Percentiles rank a stretch among this genome's conserved stretches.
These are phyloP conservation scores for Durotheca rogersii DNA, from an alignment of 495 filamentous ascomycete genomes.

Conservation along the genomic window DNA sequence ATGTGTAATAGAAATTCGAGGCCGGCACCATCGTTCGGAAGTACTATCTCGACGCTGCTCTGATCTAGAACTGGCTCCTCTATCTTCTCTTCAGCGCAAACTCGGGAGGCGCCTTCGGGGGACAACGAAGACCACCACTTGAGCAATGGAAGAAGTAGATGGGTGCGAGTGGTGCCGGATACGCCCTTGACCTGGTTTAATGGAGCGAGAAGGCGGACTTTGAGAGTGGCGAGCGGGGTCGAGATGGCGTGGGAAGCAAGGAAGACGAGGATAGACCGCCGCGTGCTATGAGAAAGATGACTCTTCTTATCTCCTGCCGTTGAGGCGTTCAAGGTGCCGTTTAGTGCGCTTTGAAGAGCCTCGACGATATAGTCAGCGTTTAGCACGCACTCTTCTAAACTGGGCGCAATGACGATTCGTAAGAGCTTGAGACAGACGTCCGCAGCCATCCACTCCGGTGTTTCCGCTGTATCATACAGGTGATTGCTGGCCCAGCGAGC, in stretches of 20 bases:
- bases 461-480: conserved; percentile 52
- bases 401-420: conserved; percentile 62
- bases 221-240: conserved; percentile 66
- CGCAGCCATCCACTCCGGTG: conserved; percentile 58
- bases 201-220: conserved; percentile 65
- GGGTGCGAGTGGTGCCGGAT: conserved; percentile 63
- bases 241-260: conserved; percentile 69
- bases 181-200: conserved; percentile 71
- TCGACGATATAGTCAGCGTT: conserved; percentile 65
- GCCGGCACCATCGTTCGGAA: conserved; percentile 66
- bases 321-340: conserved; percentile 42
- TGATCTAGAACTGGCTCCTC: conserved; percentile 58
- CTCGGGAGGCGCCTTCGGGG: conserved; percentile 36
- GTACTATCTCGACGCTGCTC: conserved; percentile 60
- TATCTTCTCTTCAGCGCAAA: conserved; percentile 58
- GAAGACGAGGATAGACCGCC: conserved; percentile 68
- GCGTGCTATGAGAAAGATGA: conserved; percentile 62
- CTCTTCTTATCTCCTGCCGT: conserved; percentile 44
- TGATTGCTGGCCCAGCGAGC: conserved; percentile 40
- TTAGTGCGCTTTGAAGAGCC: conserved; percentile 58
- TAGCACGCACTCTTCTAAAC: conserved; percentile 78
- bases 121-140: conserved; percentile 60
- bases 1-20: conserved; percentile 59
- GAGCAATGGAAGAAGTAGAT: conserved; percentile 68
- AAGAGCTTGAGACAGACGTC: conserved; percentile 62